These are phyloP conservation scores for Raffaelea deltoideospora DNA, from an alignment of 2,329 filamentous ascomycete genomes.

Conservation along the genomic window DNA sequence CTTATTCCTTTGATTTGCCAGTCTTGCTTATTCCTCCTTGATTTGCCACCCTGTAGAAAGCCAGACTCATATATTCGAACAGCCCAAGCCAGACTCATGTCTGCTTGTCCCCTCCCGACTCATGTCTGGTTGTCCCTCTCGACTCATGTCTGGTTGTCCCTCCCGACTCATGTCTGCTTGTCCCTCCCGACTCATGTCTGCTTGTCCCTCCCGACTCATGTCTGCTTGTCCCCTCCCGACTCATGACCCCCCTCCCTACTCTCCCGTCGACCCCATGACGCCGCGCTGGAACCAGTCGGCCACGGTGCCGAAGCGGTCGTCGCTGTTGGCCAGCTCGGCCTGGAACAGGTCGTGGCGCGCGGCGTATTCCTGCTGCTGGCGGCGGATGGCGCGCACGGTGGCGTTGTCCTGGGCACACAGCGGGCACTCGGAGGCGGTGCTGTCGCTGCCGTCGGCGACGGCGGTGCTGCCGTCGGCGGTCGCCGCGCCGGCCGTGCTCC, in stretches of 20 bases:
- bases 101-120: too few relatives aligned
- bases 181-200: background rate
- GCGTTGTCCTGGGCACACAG: conserved; percentile 72
- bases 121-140: too few relatives aligned
- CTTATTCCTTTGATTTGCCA: too few relatives aligned
- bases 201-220: background rate
- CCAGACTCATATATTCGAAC: too few relatives aligned
- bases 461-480: conserved; percentile 32
- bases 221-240: background rate
- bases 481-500: conserved; percentile 3
- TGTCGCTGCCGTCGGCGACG: background rate
- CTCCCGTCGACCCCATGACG: conserved; percentile 51
- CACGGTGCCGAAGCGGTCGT: conserved; percentile 77
- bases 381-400: conserved; percentile 74
- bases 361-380: conserved; percentile 73
- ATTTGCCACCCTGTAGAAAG: too few relatives aligned
- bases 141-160: too few relatives aligned
- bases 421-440: conserved; percentile 53
- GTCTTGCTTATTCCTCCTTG: too few relatives aligned
- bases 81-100: too few relatives aligned
- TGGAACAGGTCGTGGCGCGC: conserved; percentile 81
- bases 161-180: background rate
- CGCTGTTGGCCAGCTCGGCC: conserved; percentile 59
- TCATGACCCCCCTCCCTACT: background rate
- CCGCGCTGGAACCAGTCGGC: conserved; percentile 91